Evolutionary conservation across 2,329 filamentous ascomycete species (phyloP).

Genomic region (Aspergillus ustus): DNA sequence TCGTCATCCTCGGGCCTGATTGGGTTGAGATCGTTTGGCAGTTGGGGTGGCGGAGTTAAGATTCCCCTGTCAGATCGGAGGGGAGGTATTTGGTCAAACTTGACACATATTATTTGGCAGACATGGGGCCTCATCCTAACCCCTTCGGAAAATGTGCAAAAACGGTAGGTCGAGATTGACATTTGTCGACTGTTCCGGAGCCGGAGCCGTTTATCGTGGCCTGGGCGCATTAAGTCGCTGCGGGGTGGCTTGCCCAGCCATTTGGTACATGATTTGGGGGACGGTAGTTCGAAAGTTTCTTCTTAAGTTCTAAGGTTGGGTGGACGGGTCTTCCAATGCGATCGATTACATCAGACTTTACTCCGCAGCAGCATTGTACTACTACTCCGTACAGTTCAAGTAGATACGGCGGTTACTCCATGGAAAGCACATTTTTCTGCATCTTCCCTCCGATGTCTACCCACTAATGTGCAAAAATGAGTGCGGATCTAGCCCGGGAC

Average conservation of each 20-base stretch:
- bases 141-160: too few species aligned
- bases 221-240: neutral
- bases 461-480: too few species aligned
- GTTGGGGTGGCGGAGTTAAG: neutral
- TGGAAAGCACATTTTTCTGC: neutral
- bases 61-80: neutral
- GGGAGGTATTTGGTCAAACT: neutral
- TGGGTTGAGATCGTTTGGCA: neutral
- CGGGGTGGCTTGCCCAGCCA: neutral
- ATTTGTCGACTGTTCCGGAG: too few species aligned
- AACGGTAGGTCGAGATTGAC: too few species aligned
- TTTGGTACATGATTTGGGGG: neutral
- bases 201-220: neutral
- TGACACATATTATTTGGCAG: neutral
- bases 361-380: neutral
- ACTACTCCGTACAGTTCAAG: neutral
- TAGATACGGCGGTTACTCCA: neutral
- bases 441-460: neutral
- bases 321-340: neutral
- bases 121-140: too few species aligned
- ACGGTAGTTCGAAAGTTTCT: neutral
- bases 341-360: neutral
- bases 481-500: too few species aligned
- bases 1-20: neutral
- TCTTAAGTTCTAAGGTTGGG: neutral